These are phyloP conservation scores for Trypanosoma avium DNA, from an alignment of 208 protist genomes.

Conservation along the genomic window DNA sequence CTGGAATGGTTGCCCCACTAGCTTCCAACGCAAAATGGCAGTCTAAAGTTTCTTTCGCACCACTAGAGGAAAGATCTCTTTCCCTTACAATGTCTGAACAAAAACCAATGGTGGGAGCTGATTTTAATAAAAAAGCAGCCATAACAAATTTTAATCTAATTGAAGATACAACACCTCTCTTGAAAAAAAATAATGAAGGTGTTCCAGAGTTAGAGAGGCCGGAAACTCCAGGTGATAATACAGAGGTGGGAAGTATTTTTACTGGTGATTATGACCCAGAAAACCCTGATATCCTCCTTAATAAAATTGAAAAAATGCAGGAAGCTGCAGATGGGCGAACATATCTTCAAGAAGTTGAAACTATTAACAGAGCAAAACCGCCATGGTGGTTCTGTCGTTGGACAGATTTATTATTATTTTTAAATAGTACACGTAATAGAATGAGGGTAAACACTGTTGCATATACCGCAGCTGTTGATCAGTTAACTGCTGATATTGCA, in stretches of 20 bases:
- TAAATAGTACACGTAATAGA: conserved; percentile 25
- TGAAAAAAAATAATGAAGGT: too few relatives aligned
- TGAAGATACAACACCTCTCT: too few relatives aligned
- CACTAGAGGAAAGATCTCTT: too few relatives aligned
- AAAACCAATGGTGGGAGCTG: too few relatives aligned
- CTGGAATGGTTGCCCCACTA: too few relatives aligned
- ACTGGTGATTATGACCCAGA: conserved; percentile 37
- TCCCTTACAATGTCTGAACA: too few relatives aligned
- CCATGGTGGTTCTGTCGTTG: conserved; percentile 51
- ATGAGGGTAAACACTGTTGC: conserved; percentile 4
- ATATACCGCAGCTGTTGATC: conserved; percentile 27
- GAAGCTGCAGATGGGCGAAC: not conserved
- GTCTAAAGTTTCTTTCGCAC: too few relatives aligned
- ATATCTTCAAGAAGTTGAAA: not conserved
- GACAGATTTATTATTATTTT: conserved; percentile 49
- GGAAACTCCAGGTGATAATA: not conserved
- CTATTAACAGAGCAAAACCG: not conserved
- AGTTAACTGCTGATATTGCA: conserved; percentile 35
- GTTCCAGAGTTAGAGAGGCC: too few relatives aligned
- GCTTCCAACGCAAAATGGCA: too few relatives aligned
- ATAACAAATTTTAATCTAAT: too few relatives aligned
- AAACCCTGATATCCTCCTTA: conserved; percentile 15
- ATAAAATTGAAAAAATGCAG: conserved; percentile 9
- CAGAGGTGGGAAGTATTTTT: not conserved
- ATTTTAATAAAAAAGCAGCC: too few relatives aligned